phyloP scores from a whole-genome alignment of 179 eudicot genomes.

The Spergularia azorica region DNA sequence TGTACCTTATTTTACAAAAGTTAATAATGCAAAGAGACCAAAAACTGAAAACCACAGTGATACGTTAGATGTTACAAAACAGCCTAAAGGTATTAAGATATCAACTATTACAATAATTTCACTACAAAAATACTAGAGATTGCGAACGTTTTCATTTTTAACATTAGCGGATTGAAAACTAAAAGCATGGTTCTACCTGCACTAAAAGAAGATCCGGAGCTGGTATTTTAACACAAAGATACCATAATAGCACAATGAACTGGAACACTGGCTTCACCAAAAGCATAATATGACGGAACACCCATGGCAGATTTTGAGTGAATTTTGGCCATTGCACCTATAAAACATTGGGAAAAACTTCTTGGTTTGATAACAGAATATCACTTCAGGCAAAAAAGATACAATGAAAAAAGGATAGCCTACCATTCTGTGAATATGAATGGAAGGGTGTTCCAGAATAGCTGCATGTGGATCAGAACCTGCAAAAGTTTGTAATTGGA shows the following conservation, averaged over 20 bases:
- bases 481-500: constrained; percentile 24
- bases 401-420: not conserved
- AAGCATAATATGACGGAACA: constrained; percentile 67
- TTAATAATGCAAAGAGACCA: too few species aligned
- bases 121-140: too few species aligned
- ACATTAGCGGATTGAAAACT: too few species aligned
- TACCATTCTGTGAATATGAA: constrained; percentile 83
- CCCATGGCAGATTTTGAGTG: constrained; percentile 55
- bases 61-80: not conserved
- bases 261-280: constrained; percentile 77
- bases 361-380: not conserved
- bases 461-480: constrained; percentile 86
- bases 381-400: not conserved
- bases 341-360: constrained; percentile 25
- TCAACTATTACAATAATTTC: too few species aligned
- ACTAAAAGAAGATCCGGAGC: constrained; percentile 90
- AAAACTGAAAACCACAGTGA: too few species aligned
- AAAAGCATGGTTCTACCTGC: constrained; percentile 49
- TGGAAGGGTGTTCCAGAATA: constrained; percentile 62
- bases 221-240: constrained; percentile 80
- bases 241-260: constrained; percentile 81
- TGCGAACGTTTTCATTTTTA: too few species aligned
- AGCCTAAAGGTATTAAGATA: not conserved
- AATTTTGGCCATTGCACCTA: constrained; percentile 81
- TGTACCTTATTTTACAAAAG: too few species aligned